Evolutionary conservation across 2,329 filamentous ascomycete genomes (phyloP).

Genomic region (Lecanoromycetidae sp.): DNA sequence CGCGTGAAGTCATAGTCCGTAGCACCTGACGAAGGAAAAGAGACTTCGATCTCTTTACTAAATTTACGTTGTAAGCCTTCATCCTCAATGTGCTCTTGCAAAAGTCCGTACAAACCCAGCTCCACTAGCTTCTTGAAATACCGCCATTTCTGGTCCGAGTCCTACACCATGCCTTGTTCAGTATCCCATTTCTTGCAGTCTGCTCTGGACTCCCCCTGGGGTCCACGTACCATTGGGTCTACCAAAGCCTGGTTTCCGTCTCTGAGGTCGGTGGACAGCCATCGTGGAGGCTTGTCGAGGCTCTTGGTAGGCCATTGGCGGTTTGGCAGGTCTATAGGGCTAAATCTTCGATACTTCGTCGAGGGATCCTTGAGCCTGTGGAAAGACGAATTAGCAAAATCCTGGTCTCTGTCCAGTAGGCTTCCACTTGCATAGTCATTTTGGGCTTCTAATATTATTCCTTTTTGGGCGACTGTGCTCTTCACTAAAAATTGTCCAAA

Average conservation of each 20-base stretch:
- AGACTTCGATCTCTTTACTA: slow-evolving; percentile 23
- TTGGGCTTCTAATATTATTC: too few species aligned
- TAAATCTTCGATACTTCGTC: slow-evolving; percentile 14
- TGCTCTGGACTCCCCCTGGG: too few species aligned
- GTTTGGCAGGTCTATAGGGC: slow-evolving; percentile 19
- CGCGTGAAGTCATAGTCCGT: slow-evolving; percentile 23
- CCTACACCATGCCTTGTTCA: slow-evolving; percentile 6
- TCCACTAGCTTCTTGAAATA: slow-evolving; percentile 23
- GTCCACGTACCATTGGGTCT: slow-evolving; percentile 17
- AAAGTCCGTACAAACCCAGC: slow-evolving; percentile 18
- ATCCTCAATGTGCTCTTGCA: background rate
- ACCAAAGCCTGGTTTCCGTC: slow-evolving; percentile 22
- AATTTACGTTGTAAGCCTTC: background rate
- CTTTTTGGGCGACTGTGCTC: too few species aligned
- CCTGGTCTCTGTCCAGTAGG: background rate
- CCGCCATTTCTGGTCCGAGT: slow-evolving; percentile 19
- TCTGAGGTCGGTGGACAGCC: slow-evolving; percentile 21
- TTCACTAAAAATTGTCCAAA: too few species aligned
- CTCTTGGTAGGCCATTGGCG: slow-evolving; percentile 22
- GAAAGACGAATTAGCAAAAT: background rate
- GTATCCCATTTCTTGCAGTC: background rate
- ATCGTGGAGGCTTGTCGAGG: slow-evolving; percentile 18
- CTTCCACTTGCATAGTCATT: slow-evolving; percentile 7
- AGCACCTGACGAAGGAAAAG: slow-evolving; percentile 22
- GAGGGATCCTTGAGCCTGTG: slow-evolving; percentile 15